phyloP scores from a whole-genome alignment of 345 rosid genomes.

The Sapria himalayana region DNA sequence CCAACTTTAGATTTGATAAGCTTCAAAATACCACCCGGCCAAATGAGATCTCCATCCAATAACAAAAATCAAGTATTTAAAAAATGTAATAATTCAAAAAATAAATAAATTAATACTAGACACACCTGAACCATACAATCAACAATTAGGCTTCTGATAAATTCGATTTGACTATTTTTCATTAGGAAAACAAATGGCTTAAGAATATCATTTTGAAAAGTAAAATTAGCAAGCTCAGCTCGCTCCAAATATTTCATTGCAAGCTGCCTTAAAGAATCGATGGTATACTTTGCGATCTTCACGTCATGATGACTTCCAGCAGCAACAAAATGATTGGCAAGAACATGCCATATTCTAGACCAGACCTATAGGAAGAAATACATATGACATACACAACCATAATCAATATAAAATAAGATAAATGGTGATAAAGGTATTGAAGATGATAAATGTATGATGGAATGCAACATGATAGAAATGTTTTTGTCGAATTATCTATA shows the following conservation, averaged over 20 bases:
- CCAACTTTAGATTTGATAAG: conserved; percentile 91
- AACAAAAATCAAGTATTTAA: not conserved
- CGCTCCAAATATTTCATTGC: conserved; percentile 85
- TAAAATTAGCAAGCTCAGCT: conserved; percentile 75
- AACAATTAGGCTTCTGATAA: conserved; percentile 64
- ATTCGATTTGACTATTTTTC: conserved; percentile 64
- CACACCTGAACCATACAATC: conserved; percentile 85
- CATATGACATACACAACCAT: too few species aligned
- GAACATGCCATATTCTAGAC: conserved; percentile 86
- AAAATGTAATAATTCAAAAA: not conserved
- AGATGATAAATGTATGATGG: too few species aligned
- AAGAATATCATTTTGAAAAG: conserved; percentile 87
- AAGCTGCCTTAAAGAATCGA: conserved; percentile 89
- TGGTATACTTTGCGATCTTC: conserved; percentile 87
- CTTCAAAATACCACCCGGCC: conserved; percentile 17
- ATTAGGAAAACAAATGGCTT: conserved; percentile 81
- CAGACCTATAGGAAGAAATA: conserved; percentile 53
- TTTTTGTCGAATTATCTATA: too few species aligned
- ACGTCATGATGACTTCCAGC: conserved; percentile 88
- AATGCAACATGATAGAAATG: too few species aligned
- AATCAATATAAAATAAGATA: too few species aligned
- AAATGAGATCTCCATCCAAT: conserved; percentile 10
- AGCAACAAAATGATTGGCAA: conserved; percentile 78
- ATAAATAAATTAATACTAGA: conserved; percentile 6
- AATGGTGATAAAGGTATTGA: too few species aligned